Evolutionary conservation across 2,329 filamentous ascomycete species (phyloP).

Genomic region (Talaromyces sp.): DNA sequence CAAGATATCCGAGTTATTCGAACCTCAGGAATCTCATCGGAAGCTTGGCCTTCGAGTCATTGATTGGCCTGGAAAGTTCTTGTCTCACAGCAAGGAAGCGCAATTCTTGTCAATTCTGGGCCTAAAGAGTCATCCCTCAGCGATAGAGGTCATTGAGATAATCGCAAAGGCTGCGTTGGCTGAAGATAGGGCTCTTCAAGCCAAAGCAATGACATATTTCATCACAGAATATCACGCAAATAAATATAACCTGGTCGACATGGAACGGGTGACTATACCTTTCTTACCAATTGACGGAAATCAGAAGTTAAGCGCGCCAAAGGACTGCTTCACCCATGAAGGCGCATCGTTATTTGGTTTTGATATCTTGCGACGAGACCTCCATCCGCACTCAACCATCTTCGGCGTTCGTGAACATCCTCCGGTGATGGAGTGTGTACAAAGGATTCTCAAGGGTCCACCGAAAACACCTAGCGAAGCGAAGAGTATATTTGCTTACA

Average conservation of each 20-base stretch:
- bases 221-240: conserved; percentile 73
- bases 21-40: conserved; percentile 67
- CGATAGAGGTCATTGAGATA: conserved; percentile 69
- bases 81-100: conserved; percentile 63
- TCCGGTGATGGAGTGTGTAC: conserved; percentile 69
- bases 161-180: conserved; percentile 60
- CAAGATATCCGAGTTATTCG: conserved; percentile 72
- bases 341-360: conserved; percentile 74
- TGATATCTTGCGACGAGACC: conserved; percentile 65
- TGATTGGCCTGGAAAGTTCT: conserved; percentile 74
- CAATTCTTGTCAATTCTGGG: conserved; percentile 70
- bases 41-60: conserved; percentile 68
- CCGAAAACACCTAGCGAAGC: conserved; percentile 65
- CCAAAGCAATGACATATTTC: conserved; percentile 73
- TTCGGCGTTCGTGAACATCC: conserved; percentile 84
- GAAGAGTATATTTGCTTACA: conserved; percentile 71
- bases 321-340: conserved; percentile 76
- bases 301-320: conserved; percentile 63
- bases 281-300: conserved; percentile 69
- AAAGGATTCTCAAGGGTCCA: conserved; percentile 64
- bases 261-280: conserved; percentile 50
- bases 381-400: conserved; percentile 75
- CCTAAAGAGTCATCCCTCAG: conserved; percentile 64
- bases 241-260: conserved; percentile 63
- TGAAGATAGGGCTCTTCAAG: conserved; percentile 52